These are phyloP conservation scores for Aspergillus alliaceus DNA, from an alignment of 2,329 filamentous ascomycete genomes.

Conservation along the genomic window DNA sequence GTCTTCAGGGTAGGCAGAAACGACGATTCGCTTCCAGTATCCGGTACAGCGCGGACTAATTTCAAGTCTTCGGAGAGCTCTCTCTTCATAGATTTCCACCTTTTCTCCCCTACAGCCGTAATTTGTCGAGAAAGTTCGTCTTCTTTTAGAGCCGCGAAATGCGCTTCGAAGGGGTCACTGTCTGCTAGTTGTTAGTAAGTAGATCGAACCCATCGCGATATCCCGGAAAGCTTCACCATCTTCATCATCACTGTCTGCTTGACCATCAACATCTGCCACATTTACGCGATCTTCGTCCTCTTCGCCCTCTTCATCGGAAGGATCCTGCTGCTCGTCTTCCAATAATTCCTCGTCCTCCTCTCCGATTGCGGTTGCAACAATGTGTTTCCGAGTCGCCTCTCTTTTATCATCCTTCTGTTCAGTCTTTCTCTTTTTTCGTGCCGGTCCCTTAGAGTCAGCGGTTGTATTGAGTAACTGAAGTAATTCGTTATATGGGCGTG, in stretches of 20 bases:
- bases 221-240: conserved; percentile 27
- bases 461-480: conserved; percentile 55
- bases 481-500: conserved; percentile 56
- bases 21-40: conserved; percentile 25
- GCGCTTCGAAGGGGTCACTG: conserved; percentile 74
- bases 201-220: not conserved
- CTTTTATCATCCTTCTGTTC: conserved; percentile 28
- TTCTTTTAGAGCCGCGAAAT: conserved; percentile 72
- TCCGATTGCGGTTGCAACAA: conserved; percentile 16
- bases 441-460: conserved; percentile 43
- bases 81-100: conserved; percentile 50
- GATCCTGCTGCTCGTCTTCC: conserved; percentile 52
- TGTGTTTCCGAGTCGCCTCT: conserved; percentile 24
- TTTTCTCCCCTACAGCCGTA: conserved; percentile 46
- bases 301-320: conserved; percentile 41
- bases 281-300: conserved; percentile 43
- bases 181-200: conserved; percentile 51
- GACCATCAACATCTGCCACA: conserved; percentile 25
- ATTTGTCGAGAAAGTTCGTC: conserved; percentile 55
- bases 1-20: conserved; percentile 32
- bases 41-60: conserved; percentile 31
- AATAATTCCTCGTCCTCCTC: conserved; percentile 32
- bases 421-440: conserved; percentile 56
- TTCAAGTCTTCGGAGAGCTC: conserved; percentile 33
- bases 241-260: conserved; percentile 37